A percentile compares a stretch with the other conserved stretches of the same genome.
Evolutionary conservation across 176 grass and related monocot species (phyloP).

Genomic region (Triticum timopheevii): DNA sequence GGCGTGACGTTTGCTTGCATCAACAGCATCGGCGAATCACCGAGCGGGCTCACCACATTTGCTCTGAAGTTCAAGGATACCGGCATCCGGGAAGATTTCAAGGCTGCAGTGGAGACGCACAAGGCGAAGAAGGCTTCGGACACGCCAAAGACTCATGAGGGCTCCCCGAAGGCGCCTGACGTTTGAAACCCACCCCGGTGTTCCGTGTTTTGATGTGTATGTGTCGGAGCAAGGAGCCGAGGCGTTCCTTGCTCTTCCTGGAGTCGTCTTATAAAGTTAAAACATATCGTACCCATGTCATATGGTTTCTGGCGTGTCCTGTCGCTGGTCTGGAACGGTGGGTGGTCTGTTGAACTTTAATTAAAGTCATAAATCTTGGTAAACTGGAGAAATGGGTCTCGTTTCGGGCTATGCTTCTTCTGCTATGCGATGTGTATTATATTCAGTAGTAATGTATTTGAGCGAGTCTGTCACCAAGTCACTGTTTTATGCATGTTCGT

Average conservation of each 20-base stretch:
- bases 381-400: constrained; percentile 23
- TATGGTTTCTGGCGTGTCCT: constrained; percentile 18
- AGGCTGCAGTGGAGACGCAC: constrained; percentile 39
- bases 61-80: constrained; percentile 93
- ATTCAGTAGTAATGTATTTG: neutral
- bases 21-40: constrained; percentile 68
- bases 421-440: neutral
- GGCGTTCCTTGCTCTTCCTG: constrained; percentile 18
- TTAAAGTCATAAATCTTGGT: constrained; percentile 35
- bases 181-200: constrained; percentile 18
- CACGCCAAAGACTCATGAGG: constrained; percentile 33
- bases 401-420: neutral
- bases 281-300: constrained; percentile 13
- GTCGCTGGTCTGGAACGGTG: constrained; percentile 31
- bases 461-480: too few relatives aligned
- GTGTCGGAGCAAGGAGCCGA: constrained; percentile 7
- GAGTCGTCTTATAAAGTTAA: neutral
- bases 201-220: neutral
- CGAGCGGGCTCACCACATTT: constrained; percentile 56
- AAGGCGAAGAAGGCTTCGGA: constrained; percentile 40
- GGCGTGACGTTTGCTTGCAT: constrained; percentile 86
- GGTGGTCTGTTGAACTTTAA: constrained; percentile 26
- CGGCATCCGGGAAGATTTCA: constrained; percentile 72
- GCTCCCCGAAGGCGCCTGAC: constrained; percentile 41
- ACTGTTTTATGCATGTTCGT: too few relatives aligned